phyloP scores from a whole-genome alignment of 208 protist species.

The Leishmania amazonensis region DNA sequence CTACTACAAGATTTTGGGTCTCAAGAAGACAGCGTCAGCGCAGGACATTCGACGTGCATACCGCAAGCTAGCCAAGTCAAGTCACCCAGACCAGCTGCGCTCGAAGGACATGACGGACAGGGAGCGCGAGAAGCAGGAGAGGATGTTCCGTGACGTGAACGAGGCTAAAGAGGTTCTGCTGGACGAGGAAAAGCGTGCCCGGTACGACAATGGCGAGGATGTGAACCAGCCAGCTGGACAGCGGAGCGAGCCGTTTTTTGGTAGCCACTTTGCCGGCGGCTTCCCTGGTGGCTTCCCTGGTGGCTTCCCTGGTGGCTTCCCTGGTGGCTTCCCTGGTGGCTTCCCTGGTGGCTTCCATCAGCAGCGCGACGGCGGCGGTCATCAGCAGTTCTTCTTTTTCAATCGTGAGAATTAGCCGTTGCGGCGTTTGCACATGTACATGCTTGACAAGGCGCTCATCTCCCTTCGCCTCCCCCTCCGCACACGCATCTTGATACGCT shows the following conservation, averaged over 20 bases:
- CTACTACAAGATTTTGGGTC: constrained; percentile 93
- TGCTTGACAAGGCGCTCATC: neutral
- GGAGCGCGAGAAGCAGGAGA: constrained; percentile 75
- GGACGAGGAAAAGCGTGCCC: constrained; percentile 83
- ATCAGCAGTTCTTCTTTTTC: constrained; percentile 61
- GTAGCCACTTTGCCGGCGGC: constrained; percentile 23
- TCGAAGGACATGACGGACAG: constrained; percentile 66
- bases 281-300: constrained; percentile 37
- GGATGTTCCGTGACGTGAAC: constrained; percentile 89
- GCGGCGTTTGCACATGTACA: neutral
- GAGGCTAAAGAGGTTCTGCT: constrained; percentile 92
- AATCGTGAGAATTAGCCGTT: neutral
- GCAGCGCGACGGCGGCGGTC: constrained; percentile 27
- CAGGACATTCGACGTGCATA: constrained; percentile 92
- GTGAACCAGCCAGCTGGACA: constrained; percentile 71
- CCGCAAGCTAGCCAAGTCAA: constrained; percentile 83
- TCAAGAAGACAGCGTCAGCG: constrained; percentile 75
- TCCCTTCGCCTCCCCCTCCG: neutral
- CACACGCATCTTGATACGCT: neutral
- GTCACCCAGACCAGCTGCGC: constrained; percentile 90
- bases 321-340: neutral
- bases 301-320: neutral
- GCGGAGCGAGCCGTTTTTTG: constrained; percentile 43
- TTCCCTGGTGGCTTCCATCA: constrained; percentile 32
- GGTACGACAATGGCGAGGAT: constrained; percentile 92